Evolutionary conservation across 176 grass and related monocot species (phyloP), one percentile per base, ranked within the genome.

Genomic region (Poa annua): DNA sequence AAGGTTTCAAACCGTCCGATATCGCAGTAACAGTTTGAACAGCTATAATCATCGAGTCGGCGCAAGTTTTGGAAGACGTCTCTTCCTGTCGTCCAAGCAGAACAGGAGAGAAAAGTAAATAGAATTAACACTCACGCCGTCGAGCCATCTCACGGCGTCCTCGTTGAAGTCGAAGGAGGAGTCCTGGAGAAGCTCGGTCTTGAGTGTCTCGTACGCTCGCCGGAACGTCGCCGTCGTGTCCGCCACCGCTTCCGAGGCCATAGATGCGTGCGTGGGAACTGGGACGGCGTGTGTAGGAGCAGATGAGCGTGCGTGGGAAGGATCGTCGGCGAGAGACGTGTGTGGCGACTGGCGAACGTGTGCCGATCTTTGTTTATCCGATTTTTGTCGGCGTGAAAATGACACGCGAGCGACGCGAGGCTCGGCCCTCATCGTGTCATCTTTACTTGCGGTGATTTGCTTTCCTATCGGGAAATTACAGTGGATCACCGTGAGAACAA

Each of bases 101-200:
- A 66, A 6, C 1, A 12, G 10, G 7, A 5, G 6, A 17, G 24
- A 5, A 71, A 16, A 52, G 41, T 20, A n/a, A 0, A 2, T 1
- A 22, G 67, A 1, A 34, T 36, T 22, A 36, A 13, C 12, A 57
- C 83, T 61, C 38, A 85, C 75, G 16, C 12, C 11, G 22, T 85
- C 59, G 78, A 86, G 48, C 78, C 78, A 86, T 19, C 33, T 78
- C 48, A 81, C 11, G 70, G 78, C 77, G 45, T 81, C 85, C 8
- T 86, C 78, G 85, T 81, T 47, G 85, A 76, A 86, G 34, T 81
- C 60, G 59, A 81, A 66, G 57, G 57, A 25, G 47, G 59, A 59
- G 70, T 81, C 78, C 22, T 4, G 70, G 35, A 86, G 70, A 15
- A 86, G 85, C 70, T 81, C 78, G 35, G 45, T 69, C 70, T 81